Conservation (phyloP, 805 yeast species). For the Sungouiozyma ichnusensis region DNA sequence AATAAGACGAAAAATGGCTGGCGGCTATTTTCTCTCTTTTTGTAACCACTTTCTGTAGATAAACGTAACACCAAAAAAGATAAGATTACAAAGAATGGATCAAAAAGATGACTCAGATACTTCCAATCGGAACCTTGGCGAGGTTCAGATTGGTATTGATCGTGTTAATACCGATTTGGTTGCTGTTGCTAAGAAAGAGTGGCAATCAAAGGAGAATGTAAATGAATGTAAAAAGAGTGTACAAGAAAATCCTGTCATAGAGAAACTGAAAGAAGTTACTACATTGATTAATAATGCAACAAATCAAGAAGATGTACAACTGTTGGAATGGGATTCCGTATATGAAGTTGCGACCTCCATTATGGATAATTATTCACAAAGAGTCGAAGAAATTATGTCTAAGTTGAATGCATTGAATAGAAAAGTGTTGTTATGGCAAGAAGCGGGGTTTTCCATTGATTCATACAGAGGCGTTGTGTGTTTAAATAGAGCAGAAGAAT, state of each 20-base stretch:
- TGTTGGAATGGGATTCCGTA: constrained; percentile 24
- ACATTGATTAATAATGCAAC: background rate
- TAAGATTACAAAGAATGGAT: background rate
- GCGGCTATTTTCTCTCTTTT: background rate
- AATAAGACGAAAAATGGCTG: background rate
- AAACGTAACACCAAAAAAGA: background rate
- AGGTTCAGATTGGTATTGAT: too few species aligned
- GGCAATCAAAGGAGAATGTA: constrained; percentile 14
- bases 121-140: too few species aligned
- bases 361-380: constrained; percentile 23
- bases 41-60: background rate
- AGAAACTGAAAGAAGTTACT: constrained; percentile 1
- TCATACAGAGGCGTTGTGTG: constrained; percentile 22
- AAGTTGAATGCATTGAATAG: constrained; percentile 18
- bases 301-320: constrained; percentile 5
- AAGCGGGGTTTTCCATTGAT: constrained; percentile 25
- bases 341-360: constrained; percentile 22
- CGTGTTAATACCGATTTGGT: background rate
- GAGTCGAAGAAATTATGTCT: constrained; percentile 15
- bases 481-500: constrained; percentile 19
- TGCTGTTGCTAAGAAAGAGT: constrained; percentile 3
- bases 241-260: background rate
- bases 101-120: too few species aligned
- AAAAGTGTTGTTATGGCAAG: constrained; percentile 27
- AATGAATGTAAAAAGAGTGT: constrained; percentile 5